Evolutionary conservation across 805 yeast species (phyloP), one percentile per base, ranked within the genome.

Genomic region (Babjeviella inositovora): DNA sequence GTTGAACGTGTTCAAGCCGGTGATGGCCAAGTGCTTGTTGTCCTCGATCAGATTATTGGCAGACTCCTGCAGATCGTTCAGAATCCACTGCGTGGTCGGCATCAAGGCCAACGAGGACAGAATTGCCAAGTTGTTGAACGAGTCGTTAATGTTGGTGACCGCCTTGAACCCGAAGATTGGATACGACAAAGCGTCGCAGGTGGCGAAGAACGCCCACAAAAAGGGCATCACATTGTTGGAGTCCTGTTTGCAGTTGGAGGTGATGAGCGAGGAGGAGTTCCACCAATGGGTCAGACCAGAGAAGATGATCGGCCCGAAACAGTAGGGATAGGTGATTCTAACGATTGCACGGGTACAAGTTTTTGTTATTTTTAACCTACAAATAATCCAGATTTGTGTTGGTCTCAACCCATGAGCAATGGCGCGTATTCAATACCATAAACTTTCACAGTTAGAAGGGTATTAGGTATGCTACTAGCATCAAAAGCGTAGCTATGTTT

Each of bases 131-230:
- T 62, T 80, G 30, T 62, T 90, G 62, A 79, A 82, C 52, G 94
- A 90, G 57, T 82, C 96, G 9, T 68, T 90, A 47, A 90, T 90
- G 98, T 70, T 90, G 57, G 98, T 90, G 24, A 90, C 98, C 28
- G 96, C 98, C 13, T 69, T 90, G 47, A 90, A 90, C 70, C 96
- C 98, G 43, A 84, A 87, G 73, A 90, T 90, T 41, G 98, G 98
- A 43, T 90, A 90, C 60, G 98, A 90, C 47, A 68, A 73, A 39
- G 97, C 98, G 28, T 82, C 96, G 29, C 84, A 87, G 70, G 87
- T 84, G 25, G 98, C 98, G 38, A 90, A 90, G 68, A 82, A 90
- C 49, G 98, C 98, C 23, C 97, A 90, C 70, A 77, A 85, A 62
- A 84, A 90, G 65, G 96, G 96, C 14, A 63, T 87, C 41, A 90